Conservation (phyloP, 225 moss, liverwort and hornwort species). For the Marchantia paleacea region DNA sequence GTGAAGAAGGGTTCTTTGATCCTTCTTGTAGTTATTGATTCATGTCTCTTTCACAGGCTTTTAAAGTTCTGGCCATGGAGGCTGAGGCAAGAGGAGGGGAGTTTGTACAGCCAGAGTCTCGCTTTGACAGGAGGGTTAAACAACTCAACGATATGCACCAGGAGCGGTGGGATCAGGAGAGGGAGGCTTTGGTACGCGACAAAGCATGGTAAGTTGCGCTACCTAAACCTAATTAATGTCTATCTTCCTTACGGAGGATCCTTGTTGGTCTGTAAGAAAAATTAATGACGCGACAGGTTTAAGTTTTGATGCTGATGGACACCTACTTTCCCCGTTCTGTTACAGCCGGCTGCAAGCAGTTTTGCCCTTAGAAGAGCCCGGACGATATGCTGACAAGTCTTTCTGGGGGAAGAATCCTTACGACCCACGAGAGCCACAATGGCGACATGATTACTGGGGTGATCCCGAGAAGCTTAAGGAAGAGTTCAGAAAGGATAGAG, state of each 20-base stretch:
- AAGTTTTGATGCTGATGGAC: background rate
- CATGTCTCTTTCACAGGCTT: conserved; percentile 41
- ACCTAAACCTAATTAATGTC: too few species aligned
- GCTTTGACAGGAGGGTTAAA: conserved; percentile 59
- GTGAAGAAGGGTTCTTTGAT: conserved; percentile 9
- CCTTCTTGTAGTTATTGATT: background rate
- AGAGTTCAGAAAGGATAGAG: conserved; percentile 67
- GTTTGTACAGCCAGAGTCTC: conserved; percentile 49
- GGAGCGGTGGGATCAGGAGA: conserved; percentile 56
- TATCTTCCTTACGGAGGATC: background rate
- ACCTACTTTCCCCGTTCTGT: background rate
- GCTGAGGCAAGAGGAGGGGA: conserved; percentile 62
- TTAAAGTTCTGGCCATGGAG: conserved; percentile 36
- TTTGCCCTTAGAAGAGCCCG: conserved; percentile 87
- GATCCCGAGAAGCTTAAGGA: conserved; percentile 77
- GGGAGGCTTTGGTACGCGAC: conserved; percentile 72
- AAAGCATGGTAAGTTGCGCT: conserved; percentile 50
- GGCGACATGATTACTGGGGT: conserved; percentile 95
- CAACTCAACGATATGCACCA: conserved; percentile 73
- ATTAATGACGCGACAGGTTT: background rate
- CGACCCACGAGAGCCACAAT: conserved; percentile 83
- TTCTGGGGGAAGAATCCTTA: conserved; percentile 89
- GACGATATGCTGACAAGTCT: conserved; percentile 80
- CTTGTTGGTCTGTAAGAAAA: background rate
- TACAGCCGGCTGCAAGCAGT: conserved; percentile 74